Base-by-base conservation (phyloP, 78 protist species). In the Dictyostelium discoideum region DNA sequence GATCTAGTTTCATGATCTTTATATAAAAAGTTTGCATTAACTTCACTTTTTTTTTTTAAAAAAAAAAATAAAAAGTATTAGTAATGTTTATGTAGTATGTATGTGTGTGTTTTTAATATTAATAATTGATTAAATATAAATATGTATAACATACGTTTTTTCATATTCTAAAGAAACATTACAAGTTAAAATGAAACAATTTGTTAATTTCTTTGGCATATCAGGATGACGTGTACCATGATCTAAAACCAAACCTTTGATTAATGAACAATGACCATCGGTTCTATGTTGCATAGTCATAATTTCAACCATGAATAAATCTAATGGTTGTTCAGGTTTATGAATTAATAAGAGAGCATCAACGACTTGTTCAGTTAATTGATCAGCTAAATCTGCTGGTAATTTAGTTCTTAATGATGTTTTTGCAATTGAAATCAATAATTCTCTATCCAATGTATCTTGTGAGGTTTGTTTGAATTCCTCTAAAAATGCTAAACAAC, bases 151-250 rank as follows among this genome's bases (percentile, higher is more conserved):
- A 9, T 44, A 98, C 98, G 98, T 96, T 96, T 98, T 98, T 93
- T 99, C 99, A 88, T 97, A 99, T 85, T 99, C 99, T 63, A 99
- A 97, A 29, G 99, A 97, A 73, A 99, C 99, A 97, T 99, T 99
- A 93, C 98, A 85, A 14, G 98, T 99, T 67, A 99, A 97, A 73
- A 99, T 88, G 95, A 73, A 96, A 67, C 96, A 76, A 76, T 99
- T 97, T 82, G 95, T 93, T 4, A 97, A 67, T 44, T 40, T 26
- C 96, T 96, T 97, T 63, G 99, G 98, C 99, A 99, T 99, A 96
- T 98, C 99, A 44, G 99, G 99, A 85, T 99, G 99, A 22, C 99
- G 96, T 0, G 99, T 95, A 14, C 99, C 99, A 94, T 99, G 99
- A 86, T 99, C 99, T 8, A 99, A 87, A 18, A 99, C 99, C 4